Evolutionary conservation across 1,139 yeast genomes (phyloP).

Genomic region (Lodderomyces margitis): DNA sequence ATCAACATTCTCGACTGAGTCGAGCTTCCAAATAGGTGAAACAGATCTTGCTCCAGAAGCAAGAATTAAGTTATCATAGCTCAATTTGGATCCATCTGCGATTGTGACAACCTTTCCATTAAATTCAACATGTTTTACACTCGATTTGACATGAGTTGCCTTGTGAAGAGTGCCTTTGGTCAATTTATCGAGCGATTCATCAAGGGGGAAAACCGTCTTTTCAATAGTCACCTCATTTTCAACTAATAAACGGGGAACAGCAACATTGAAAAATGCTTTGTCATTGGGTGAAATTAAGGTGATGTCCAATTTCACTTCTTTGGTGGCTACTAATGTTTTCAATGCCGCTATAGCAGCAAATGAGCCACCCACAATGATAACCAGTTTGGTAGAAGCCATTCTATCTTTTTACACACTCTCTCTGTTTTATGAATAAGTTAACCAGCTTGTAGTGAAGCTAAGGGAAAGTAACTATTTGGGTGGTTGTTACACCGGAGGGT

Average conservation of each 20-base stretch:
- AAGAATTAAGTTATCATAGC: conserved; percentile 32
- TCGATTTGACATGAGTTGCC: conserved; percentile 20
- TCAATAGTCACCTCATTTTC: conserved; percentile 22
- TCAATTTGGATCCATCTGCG: conserved; percentile 11
- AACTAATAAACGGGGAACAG: conserved; percentile 32
- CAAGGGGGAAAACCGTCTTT: conserved; percentile 20
- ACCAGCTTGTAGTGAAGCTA: no score
- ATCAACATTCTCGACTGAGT: conserved; percentile 15
- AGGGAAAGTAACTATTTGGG: no score
- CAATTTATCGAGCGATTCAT: conserved; percentile 17
- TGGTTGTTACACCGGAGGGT: no score
- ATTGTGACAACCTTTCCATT: conserved; percentile 13
- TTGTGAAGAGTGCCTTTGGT: conserved; percentile 14
- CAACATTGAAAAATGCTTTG: conserved; percentile 20
- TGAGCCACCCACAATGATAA: conserved; percentile 38
- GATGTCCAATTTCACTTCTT: conserved; percentile 14
- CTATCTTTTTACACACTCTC: not conserved
- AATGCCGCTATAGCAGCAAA: conserved; percentile 31
- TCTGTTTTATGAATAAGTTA: not conserved
- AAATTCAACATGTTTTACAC: conserved; percentile 25
- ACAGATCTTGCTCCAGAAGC: conserved; percentile 32
- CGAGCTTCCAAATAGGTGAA: conserved; percentile 26
- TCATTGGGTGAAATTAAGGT: conserved; percentile 21
- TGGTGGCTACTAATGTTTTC: conserved; percentile 16
- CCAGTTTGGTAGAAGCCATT: conserved; percentile 9